A percentile compares a stretch with the other conserved stretches of the same genome.
Evolutionary conservation across 495 filamentous ascomycete species (phyloP).

Genomic region (Viridothelium virens): DNA sequence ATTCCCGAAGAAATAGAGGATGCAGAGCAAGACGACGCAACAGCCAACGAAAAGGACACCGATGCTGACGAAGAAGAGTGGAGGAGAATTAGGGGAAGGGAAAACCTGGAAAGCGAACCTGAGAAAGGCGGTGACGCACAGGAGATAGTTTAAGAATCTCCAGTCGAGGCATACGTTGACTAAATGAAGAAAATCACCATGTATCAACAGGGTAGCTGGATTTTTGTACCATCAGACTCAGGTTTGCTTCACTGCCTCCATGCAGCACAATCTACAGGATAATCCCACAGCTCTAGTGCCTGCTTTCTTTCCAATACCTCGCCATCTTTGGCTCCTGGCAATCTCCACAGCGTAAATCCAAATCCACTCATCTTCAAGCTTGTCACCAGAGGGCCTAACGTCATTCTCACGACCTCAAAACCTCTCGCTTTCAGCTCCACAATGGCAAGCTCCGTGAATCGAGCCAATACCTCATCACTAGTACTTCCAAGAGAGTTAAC

Average conservation of each 20-base stretch:
- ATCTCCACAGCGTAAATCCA: slow-evolving; percentile 24
- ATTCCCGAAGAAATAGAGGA: slow-evolving; percentile 68
- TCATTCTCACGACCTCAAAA: slow-evolving; percentile 22
- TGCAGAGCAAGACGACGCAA: slow-evolving; percentile 35
- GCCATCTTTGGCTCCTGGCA: slow-evolving; percentile 18
- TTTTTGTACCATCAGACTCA: neutral
- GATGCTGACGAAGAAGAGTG: slow-evolving; percentile 30
- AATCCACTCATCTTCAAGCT: slow-evolving; percentile 27
- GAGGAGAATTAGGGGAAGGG: slow-evolving; percentile 23
- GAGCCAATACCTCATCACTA: slow-evolving; percentile 24
- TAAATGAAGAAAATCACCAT: neutral
- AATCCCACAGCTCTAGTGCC: slow-evolving; percentile 22
- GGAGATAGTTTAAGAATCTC: neutral
- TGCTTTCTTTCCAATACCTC: slow-evolving; percentile 17
- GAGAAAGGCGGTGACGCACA: neutral
- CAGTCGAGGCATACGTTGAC: neutral
- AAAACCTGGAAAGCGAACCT: neutral
- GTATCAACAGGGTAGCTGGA: neutral
- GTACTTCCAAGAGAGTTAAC: slow-evolving; percentile 26
- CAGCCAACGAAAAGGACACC: slow-evolving; percentile 27
- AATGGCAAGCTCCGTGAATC: slow-evolving; percentile 24
- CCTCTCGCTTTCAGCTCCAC: slow-evolving; percentile 20
- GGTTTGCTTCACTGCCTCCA: slow-evolving; percentile 22
- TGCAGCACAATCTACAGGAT: slow-evolving; percentile 21
- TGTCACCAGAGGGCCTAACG: slow-evolving; percentile 23